Base-by-base conservation (phyloP, 1,284 basidiomycete genomes). In the Puccinia hordei region DNA sequence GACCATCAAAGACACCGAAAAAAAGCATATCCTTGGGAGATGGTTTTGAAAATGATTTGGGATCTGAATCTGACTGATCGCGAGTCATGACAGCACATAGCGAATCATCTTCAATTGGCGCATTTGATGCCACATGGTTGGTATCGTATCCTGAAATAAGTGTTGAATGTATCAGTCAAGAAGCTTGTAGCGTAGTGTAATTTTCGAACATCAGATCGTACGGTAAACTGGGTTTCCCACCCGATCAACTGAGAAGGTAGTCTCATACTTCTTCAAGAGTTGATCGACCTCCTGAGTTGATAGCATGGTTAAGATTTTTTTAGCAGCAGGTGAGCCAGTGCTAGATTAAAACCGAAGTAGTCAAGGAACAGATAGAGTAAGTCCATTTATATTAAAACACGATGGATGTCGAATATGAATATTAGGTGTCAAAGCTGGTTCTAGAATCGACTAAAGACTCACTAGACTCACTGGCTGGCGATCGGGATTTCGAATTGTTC, bases 81-180 rank as follows among this genome's bases (percentile, higher is more conserved):
- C 90, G 87, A 82, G 89, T 86, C 24, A 96, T 87, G 81, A 96
- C 88, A 79, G 91, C 90, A 80, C 90, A 89, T 2, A 92, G 90
- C 83, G 91, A 89, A 24, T 93, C 90, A 85, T 98, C 95, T 86
- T 98, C 95, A 79, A 96, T 91, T 22, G 94, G 93, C 82, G 93
- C 90, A 84, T 98, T 98, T 8, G 93, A 92, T 0, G 92, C 88
- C 51, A 98, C 87, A 66, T 89, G 89, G 27, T 93, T 92, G 0
- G 91, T 94, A 72, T 91, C 89, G 86, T 92, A 91, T 53, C 85
- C 76, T 78, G 38, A 22, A 44, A 12, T 38, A 41, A 66, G 44
- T 19, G 15, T 5, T 15, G 3, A 59, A 33, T 33, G 41, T 22
- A 49, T 76, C 38, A 33, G 38, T n/a, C n/a, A 74, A n/a, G 15